phyloP scores from a whole-genome alignment of 139 green algal genomes.

The Raphidocelis subcapitata region DNA sequence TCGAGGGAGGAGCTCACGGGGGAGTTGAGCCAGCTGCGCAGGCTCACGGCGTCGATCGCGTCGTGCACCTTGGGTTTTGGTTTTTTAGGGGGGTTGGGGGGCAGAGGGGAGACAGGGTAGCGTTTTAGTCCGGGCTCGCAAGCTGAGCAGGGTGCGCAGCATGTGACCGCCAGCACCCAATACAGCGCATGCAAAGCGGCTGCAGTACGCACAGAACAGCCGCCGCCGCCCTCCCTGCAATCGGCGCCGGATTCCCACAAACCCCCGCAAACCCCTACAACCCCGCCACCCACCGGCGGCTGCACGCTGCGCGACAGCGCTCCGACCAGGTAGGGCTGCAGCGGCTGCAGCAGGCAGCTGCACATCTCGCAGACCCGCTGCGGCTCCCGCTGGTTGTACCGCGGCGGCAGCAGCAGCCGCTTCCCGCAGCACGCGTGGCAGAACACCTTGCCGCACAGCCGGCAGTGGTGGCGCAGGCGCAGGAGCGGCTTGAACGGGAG shows the following conservation, averaged over 20 bases:
- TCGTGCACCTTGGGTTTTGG: too few relatives aligned
- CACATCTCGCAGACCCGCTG: slow-evolving; percentile 72
- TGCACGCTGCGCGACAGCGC: slow-evolving; percentile 43
- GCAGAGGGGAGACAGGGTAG: too few relatives aligned
- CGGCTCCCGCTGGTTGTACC: slow-evolving; percentile 63
- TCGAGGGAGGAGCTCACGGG: slow-evolving; percentile 55
- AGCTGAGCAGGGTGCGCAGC: too few relatives aligned
- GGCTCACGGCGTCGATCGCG: slow-evolving; percentile 57
- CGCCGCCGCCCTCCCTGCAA: too few relatives aligned
- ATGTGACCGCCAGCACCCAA: too few relatives aligned
- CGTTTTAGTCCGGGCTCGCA: too few relatives aligned
- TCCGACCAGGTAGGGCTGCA: slow-evolving; percentile 69
- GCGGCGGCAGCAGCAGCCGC: slow-evolving; percentile 74
- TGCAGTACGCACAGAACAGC: too few relatives aligned
- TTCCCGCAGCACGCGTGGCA: slow-evolving; percentile 64
- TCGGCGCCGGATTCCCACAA: too few relatives aligned
- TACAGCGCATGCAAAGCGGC: too few relatives aligned
- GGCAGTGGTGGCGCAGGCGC: slow-evolving; percentile 72
- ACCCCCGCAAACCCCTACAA: too few relatives aligned
- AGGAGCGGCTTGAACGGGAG: slow-evolving; percentile 60
- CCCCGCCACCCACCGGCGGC: too few relatives aligned
- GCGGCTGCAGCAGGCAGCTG: slow-evolving; percentile 53
- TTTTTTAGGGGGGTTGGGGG: too few relatives aligned
- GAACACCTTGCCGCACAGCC: slow-evolving; percentile 75
- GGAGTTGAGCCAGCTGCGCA: slow-evolving; percentile 72